Percentiles rank a stretch among this genome's conserved stretches.
These are phyloP conservation scores for Fusarium odoratissimum DNA, from an alignment of 2,329 filamentous ascomycete genomes.

Conservation along the genomic window DNA sequence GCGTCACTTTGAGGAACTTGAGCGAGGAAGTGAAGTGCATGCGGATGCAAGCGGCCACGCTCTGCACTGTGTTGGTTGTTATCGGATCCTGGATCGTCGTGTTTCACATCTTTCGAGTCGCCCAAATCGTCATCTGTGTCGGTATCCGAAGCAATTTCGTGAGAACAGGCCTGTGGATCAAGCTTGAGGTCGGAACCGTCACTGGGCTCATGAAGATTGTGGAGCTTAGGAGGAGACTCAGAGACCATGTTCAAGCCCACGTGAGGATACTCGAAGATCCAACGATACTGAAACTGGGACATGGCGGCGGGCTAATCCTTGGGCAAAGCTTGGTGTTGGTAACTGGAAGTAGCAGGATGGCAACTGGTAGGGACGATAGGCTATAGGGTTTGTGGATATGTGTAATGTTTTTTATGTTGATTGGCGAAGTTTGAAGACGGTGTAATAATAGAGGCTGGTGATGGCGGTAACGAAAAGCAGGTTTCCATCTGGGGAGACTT, in stretches of 20 bases:
- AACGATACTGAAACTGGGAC: neutral
- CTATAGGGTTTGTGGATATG: neutral
- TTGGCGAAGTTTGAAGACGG: neutral
- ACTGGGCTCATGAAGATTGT: neutral
- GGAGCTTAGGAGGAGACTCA: neutral
- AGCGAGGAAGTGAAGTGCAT: slow-evolving; percentile 22
- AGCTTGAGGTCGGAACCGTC: neutral
- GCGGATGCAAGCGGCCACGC: slow-evolving; percentile 7
- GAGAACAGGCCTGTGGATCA: neutral
- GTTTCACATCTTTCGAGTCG: neutral
- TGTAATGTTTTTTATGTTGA: neutral
- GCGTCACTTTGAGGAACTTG: slow-evolving; percentile 16
- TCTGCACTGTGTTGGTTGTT: too few species aligned
- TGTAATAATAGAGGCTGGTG: neutral
- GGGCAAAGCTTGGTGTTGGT: neutral
- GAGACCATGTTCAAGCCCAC: slow-evolving; percentile 4
- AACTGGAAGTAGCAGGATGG: neutral
- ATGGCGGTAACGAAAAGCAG: neutral
- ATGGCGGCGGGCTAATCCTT: neutral
- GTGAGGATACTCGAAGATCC: slow-evolving; percentile 13
- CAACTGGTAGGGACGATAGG: neutral
- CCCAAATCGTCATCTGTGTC: neutral
- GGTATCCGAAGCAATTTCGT: neutral
- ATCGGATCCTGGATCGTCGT: neutral
- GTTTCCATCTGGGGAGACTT: neutral